Evolutionary conservation across 306 rosid species (phyloP).

Genomic region (Biancaea sappan): DNA sequence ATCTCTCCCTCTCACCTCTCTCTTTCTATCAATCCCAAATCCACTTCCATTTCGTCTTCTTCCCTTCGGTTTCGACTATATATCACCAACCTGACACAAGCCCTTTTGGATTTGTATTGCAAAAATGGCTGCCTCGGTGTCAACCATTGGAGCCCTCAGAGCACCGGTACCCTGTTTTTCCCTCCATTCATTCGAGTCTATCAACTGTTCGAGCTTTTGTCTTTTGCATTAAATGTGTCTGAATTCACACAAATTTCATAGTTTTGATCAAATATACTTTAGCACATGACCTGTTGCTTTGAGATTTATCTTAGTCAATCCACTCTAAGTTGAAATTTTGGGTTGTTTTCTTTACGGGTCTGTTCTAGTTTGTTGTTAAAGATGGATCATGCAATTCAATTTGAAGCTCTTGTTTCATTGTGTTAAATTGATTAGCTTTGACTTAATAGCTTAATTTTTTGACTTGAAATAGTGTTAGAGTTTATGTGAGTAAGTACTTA

Average conservation of each 20-base stretch:
- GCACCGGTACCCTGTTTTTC: constrained; percentile 51
- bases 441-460: neutral
- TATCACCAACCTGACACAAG: neutral
- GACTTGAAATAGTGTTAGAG: no score
- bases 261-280: neutral
- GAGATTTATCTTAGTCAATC: no score
- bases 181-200: neutral
- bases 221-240: constrained; percentile 1
- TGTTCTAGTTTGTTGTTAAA: neutral
- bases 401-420: neutral
- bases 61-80: neutral
- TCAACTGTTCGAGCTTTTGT: constrained; percentile 1
- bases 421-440: neutral
- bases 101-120: neutral
- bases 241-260: neutral
- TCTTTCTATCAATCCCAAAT: constrained; percentile 23
- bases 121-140: constrained; percentile 65
- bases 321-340: neutral
- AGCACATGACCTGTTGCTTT: no score
- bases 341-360: neutral
- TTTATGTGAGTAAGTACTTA: no score
- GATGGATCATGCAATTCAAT: neutral
- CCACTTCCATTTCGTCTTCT: constrained; percentile 33
- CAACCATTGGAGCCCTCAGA: constrained; percentile 56
- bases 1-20: constrained; percentile 25